Base-by-base conservation (phyloP, 1,284 basidiomycete genomes). In the Clitocybe nebularis region DNA sequence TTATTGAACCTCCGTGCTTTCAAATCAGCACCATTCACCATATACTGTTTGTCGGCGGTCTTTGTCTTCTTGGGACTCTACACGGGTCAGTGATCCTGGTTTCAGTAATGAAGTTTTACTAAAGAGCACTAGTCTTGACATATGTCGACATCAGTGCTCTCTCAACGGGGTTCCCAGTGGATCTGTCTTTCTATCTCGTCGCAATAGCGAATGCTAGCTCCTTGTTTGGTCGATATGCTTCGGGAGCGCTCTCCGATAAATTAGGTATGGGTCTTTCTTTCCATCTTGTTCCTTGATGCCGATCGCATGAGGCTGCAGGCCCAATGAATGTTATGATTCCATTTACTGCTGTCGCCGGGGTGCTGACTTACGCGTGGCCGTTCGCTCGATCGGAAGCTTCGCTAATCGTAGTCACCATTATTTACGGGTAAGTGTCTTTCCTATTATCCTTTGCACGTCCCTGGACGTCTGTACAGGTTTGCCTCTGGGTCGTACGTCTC, bases 351-450 rank as follows among this genome's bases (percentile, higher is more conserved):
- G 22, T 70, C 7, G 69, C 77, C 1, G 79, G 66, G 0, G 57
- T 79, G 21, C 50, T 80, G 11, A 81, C 79, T 1, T 75, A 69
- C 47, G 67, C 68, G 3, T 84, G 80, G 81, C 80, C 81, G 6
- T 76, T 73, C 50, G 70, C 73, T 0, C 56, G 54, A 22, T 66
- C 59, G 11, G 50, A 67, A 22, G 62, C 56, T 0, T 62, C 69
- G 1, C 60, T 75, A 21, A 66, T 75, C 7, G 64, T 57, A 6
- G 59, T 83, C 21, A 69, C 75, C 3, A 48, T 80, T 10, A 43
- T 79, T 17, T 75, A 76, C 47, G 80, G 79, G 72, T 78, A 47
- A 16, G 53, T 38, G 4, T 17, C 5, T 13, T 5, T 23, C 21
- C 3, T 2, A 23, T 32, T 19, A 17, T 33, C 16, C 20, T 30